Evolutionary conservation across 371 early-diverging fungal species (phyloP).

Genomic region (Mortierella sp.): DNA sequence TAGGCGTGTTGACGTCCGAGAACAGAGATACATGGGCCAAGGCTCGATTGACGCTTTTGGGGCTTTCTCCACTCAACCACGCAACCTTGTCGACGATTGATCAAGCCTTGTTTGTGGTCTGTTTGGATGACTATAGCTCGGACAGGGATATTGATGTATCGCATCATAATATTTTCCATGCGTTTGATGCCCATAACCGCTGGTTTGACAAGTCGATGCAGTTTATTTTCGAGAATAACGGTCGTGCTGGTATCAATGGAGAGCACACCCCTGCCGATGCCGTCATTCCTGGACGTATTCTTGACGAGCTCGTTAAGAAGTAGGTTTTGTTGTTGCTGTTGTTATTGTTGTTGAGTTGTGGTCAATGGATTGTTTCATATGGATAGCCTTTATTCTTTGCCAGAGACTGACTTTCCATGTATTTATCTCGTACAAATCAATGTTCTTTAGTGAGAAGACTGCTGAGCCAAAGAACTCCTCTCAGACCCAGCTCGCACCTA

Average conservation of each 20-base stretch:
- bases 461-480: slow-evolving; percentile 57
- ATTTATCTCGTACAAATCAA: neutral
- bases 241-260: slow-evolving; percentile 93
- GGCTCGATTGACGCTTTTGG: slow-evolving; percentile 56
- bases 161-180: slow-evolving; percentile 84
- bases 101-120: slow-evolving; percentile 84
- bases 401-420: neutral
- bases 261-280: slow-evolving; percentile 96
- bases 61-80: slow-evolving; percentile 63
- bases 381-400: too few relatives aligned
- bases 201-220: slow-evolving; percentile 97
- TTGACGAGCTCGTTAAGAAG: slow-evolving; percentile 70
- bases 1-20: slow-evolving; percentile 83
- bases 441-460: slow-evolving; percentile 62
- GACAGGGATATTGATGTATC: slow-evolving; percentile 68
- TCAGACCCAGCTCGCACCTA: slow-evolving; percentile 59
- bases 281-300: slow-evolving; percentile 83
- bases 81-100: slow-evolving; percentile 76
- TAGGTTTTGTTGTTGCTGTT: slow-evolving; percentile 50
- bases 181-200: slow-evolving; percentile 80
- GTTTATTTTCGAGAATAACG: slow-evolving; percentile 85
- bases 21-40: slow-evolving; percentile 91
- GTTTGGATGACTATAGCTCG: slow-evolving; percentile 82
- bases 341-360: too few relatives aligned
- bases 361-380: too few relatives aligned